phyloP scores from a whole-genome alignment of 371 early-diverging fungal species.

The Rhizomucor pusillus region DNA sequence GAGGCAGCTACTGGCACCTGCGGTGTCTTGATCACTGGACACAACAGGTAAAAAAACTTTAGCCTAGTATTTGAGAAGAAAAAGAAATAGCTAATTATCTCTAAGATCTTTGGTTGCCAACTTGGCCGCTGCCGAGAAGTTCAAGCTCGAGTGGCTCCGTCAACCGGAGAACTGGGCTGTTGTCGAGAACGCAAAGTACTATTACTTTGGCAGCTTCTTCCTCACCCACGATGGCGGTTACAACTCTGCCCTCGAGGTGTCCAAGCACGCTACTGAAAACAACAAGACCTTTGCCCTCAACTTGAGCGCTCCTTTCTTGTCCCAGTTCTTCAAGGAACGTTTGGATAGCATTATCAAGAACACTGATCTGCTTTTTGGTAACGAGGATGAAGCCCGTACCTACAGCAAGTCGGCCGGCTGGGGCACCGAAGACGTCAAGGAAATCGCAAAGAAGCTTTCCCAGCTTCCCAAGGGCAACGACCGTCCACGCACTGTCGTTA shows the following conservation, averaged over 20 bases:
- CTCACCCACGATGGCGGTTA: conserved; percentile 75
- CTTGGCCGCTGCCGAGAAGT: conserved; percentile 91
- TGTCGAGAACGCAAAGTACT: conserved; percentile 87
- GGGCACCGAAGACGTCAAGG: conserved; percentile 68
- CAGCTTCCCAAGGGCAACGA: conserved; percentile 77
- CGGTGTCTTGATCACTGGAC: conserved; percentile 91
- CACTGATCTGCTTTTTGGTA: conserved; percentile 91
- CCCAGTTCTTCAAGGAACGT: conserved; percentile 88
- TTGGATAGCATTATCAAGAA: conserved; percentile 79
- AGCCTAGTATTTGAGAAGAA: too few relatives aligned
- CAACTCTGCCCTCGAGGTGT: conserved; percentile 72
- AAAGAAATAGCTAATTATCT: not conserved
- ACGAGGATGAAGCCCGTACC: conserved; percentile 92
- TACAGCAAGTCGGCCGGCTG: conserved; percentile 72
- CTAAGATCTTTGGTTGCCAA: conserved; percentile 86
- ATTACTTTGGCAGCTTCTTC: conserved; percentile 93
- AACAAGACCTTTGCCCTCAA: conserved; percentile 81
- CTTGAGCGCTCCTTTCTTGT: conserved; percentile 93
- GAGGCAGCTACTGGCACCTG: conserved; percentile 89
- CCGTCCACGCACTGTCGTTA: conserved; percentile 84
- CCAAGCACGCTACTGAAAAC: conserved; percentile 82
- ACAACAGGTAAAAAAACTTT: conserved; percentile 68
- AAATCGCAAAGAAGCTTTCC: conserved; percentile 79
- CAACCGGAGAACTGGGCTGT: conserved; percentile 79
- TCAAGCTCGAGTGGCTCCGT: conserved; percentile 71